These are phyloP conservation scores for Tuber microsphaerosporum DNA, from an alignment of 495 filamentous ascomycete species.

Conservation along the genomic window DNA sequence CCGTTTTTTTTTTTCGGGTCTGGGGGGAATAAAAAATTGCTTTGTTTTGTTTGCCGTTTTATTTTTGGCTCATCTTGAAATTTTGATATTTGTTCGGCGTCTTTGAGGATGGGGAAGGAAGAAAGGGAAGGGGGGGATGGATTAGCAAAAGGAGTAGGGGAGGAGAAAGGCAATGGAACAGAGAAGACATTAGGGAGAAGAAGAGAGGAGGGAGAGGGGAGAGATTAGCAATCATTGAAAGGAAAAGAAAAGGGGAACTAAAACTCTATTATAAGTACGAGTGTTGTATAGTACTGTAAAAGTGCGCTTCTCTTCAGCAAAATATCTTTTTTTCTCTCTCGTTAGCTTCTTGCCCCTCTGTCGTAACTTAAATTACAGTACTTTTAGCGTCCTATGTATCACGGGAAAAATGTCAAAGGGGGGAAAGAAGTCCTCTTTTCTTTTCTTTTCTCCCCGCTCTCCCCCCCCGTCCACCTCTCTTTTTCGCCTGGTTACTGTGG, in stretches of 20 bases:
- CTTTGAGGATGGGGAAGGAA: neutral
- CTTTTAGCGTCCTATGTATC: neutral
- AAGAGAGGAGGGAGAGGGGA: neutral
- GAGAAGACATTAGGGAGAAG: neutral
- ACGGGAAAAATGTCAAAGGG: neutral
- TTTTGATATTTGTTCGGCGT: neutral
- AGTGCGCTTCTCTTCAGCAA: neutral
- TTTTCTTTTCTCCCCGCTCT: neutral
- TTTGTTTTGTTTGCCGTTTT: neutral
- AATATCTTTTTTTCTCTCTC: neutral
- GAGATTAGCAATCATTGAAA: neutral
- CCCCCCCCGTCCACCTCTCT: neutral
- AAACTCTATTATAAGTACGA: neutral
- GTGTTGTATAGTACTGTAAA: neutral
- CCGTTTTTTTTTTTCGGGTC: neutral
- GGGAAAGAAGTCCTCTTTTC: neutral
- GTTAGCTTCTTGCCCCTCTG: neutral
- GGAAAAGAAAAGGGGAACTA: neutral
- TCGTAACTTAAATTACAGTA: neutral
- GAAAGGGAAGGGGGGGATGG: neutral
- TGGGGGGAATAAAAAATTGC: neutral
- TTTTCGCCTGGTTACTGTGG: neutral
- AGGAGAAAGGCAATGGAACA: neutral
- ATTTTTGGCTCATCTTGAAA: neutral
- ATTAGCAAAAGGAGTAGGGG: neutral